Percentiles rank a stretch among this genome's conserved stretches.
Conservation (phyloP, 129 eudicot genomes). For the Apium graveolens region DNA sequence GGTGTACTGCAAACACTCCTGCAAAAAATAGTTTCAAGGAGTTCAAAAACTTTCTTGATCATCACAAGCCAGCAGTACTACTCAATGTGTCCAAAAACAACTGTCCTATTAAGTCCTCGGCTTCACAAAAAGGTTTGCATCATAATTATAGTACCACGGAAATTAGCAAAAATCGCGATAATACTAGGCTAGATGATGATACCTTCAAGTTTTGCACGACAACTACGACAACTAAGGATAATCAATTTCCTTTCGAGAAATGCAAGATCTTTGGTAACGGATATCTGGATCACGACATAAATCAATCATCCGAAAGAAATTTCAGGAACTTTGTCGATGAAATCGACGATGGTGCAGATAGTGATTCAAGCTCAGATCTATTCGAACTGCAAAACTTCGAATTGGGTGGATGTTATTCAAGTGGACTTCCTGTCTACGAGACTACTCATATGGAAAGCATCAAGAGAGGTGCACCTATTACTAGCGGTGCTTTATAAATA, state of each 20-base stretch:
- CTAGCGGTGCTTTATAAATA: constrained; percentile 19
- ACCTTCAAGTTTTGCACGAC: constrained; percentile 21
- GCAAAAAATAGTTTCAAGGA: constrained; percentile 43
- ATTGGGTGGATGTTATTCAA: constrained; percentile 53
- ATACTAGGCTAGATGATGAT: constrained; percentile 27
- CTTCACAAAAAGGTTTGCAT: constrained; percentile 1
- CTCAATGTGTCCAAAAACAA: constrained; percentile 23
- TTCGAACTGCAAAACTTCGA: constrained; percentile 73
- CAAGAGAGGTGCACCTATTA: constrained; percentile 54
- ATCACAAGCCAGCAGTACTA: constrained; percentile 24
- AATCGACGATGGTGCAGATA: constrained; percentile 66
- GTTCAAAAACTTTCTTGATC: constrained; percentile 29
- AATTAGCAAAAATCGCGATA: not conserved
- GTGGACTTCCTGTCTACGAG: constrained; percentile 81
- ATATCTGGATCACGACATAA: constrained; percentile 22
- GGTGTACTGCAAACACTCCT: constrained; percentile 48
- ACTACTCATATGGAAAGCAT: constrained; percentile 67
- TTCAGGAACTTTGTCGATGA: constrained; percentile 33
- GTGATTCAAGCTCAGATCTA: constrained; percentile 96
- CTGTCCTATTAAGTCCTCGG: not conserved
- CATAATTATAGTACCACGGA: not conserved
- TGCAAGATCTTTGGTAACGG: constrained; percentile 17
- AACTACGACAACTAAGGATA: not conserved
- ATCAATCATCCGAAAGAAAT: constrained; percentile 21
- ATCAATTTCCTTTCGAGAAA: constrained; percentile 24